These are phyloP conservation scores for Ogataea pini DNA, from an alignment of 805 yeast species.

Conservation along the genomic window DNA sequence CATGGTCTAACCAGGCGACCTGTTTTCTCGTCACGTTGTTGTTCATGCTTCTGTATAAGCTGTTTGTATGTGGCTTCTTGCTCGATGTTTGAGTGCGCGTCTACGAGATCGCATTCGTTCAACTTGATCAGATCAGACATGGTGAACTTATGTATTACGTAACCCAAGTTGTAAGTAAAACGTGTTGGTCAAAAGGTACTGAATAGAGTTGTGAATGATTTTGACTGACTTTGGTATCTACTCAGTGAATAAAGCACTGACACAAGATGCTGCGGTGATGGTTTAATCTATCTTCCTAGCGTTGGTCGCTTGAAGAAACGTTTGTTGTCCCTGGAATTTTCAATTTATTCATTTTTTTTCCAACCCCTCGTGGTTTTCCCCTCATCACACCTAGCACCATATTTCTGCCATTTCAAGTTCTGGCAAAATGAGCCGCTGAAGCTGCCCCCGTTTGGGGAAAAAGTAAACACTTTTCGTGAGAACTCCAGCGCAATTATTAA, in stretches of 20 bases:
- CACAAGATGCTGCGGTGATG: too few relatives aligned
- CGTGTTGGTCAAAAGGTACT: too few relatives aligned
- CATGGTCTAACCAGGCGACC: slow-evolving; percentile 40
- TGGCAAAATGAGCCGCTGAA: background rate
- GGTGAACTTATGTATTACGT: too few relatives aligned
- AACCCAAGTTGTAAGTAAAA: too few relatives aligned
- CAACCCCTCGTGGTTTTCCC: background rate
- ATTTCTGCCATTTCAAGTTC: background rate
- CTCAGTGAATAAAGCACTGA: too few relatives aligned
- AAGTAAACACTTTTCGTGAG: slow-evolving; percentile 18
- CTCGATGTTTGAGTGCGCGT: slow-evolving; percentile 27
- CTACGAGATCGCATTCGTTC: slow-evolving; percentile 30
- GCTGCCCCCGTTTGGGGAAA: slow-evolving; percentile 15
- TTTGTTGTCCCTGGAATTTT: background rate
- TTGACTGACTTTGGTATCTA: too few relatives aligned
- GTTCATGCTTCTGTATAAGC: slow-evolving; percentile 11
- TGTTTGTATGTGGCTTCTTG: slow-evolving; percentile 21
- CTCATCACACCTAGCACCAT: background rate
- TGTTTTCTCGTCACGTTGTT: slow-evolving; percentile 27
- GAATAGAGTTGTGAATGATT: too few relatives aligned
- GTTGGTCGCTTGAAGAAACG: too few relatives aligned
- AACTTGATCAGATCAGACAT: slow-evolving; percentile 24
- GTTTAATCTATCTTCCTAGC: too few relatives aligned
- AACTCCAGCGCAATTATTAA: slow-evolving; percentile 8
- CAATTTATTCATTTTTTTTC: background rate